A percentile compares a stretch with the other conserved stretches of the same genome.
Evolutionary conservation across 2,329 filamentous ascomycete species (phyloP).

Genomic region (Monilinia fructicola): DNA sequence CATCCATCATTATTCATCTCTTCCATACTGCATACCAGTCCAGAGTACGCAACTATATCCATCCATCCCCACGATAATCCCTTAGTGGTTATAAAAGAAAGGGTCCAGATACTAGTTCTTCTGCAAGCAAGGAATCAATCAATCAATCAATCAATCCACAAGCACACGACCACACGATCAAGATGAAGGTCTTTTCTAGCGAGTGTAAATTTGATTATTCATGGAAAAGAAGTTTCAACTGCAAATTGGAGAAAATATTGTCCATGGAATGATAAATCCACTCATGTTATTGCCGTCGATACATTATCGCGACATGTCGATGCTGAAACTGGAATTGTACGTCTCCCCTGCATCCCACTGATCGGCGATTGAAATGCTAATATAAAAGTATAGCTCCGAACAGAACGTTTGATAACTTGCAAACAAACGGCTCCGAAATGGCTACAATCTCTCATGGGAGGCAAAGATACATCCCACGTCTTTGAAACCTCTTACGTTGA

Average conservation of each 20-base stretch:
- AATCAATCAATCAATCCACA: too few relatives aligned
- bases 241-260: constrained; percentile 99
- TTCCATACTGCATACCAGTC: too few relatives aligned
- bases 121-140: background rate
- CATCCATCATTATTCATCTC: background rate
- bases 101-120: constrained; percentile 5
- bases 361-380: constrained; percentile 21
- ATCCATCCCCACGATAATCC: too few relatives aligned
- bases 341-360: constrained; percentile 34
- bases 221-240: constrained; percentile 96
- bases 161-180: constrained; percentile 26
- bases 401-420: constrained; percentile 67
- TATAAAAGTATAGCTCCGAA: constrained; percentile 55
- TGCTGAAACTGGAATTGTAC: constrained; percentile 63
- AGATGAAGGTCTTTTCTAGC: constrained; percentile 96
- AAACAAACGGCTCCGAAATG: constrained; percentile 71
- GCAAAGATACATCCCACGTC: constrained; percentile 79
- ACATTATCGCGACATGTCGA: constrained; percentile 75
- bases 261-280: constrained; percentile 98
- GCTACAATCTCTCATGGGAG: constrained; percentile 77
- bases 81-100: background rate
- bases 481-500: constrained; percentile 97
- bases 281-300: constrained; percentile 93
- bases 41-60: too few relatives aligned
- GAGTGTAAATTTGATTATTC: constrained; percentile 92